These are phyloP conservation scores for Tetracladium marchalianum DNA, from an alignment of 495 filamentous ascomycete species.

Conservation along the genomic window DNA sequence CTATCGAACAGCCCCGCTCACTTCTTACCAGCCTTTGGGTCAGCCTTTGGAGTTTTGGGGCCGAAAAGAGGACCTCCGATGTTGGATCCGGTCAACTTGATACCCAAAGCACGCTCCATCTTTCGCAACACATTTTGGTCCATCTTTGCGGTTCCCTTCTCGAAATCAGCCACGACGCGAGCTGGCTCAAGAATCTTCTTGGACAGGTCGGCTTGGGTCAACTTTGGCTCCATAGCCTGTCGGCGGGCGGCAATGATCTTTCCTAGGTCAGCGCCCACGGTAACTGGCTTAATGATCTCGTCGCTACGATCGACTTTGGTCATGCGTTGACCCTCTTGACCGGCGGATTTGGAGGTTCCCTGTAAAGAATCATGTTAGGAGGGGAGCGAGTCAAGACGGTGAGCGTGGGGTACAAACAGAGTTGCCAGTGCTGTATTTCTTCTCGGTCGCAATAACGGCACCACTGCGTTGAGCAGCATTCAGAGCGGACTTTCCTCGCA, in stretches of 20 bases:
- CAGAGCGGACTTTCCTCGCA: conserved; percentile 75
- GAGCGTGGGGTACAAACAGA: conserved; percentile 45
- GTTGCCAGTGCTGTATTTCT: conserved; percentile 76
- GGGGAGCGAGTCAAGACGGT: too few species aligned
- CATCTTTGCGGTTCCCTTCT: conserved; percentile 68
- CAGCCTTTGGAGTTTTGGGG: conserved; percentile 36
- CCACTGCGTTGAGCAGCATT: conserved; percentile 86
- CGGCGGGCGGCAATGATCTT: conserved; percentile 70
- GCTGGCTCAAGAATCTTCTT: conserved; percentile 86
- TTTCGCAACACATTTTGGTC: conserved; percentile 74
- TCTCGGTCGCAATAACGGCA: conserved; percentile 73
- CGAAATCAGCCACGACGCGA: conserved; percentile 72
- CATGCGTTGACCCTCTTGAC: conserved; percentile 78
- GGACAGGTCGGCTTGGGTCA: conserved; percentile 96
- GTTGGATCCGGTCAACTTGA: conserved; percentile 71
- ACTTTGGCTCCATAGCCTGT: conserved; percentile 63
- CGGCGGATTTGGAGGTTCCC: conserved; percentile 41
- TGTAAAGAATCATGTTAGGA: conserved; percentile 18
- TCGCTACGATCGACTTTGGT: conserved; percentile 98
- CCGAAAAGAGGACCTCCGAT: conserved; percentile 70
- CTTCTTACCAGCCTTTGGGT: too few species aligned
- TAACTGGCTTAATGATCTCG: conserved; percentile 95
- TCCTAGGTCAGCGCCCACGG: conserved; percentile 69
- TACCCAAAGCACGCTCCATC: conserved; percentile 78
- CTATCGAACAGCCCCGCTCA: too few species aligned